Evolutionary conservation across 2,329 filamentous ascomycete genomes (phyloP).

Genomic region (Ceratocystis eucalypticola): DNA sequence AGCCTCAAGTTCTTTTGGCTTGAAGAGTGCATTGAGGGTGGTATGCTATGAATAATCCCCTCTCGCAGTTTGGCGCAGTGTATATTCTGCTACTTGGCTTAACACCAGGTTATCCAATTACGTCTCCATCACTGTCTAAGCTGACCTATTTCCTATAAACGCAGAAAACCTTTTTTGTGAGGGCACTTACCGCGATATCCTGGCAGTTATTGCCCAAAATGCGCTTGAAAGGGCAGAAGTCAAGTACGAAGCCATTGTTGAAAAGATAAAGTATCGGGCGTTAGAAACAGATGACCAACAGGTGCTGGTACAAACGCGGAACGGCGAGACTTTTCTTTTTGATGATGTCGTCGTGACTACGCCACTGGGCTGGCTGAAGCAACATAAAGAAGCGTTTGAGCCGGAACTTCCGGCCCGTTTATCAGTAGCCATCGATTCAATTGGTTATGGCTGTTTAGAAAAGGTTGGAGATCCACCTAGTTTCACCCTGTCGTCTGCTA

Average conservation of each 20-base stretch:
- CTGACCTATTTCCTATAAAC: neutral
- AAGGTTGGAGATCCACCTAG: conserved; percentile 37
- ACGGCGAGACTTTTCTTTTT: conserved; percentile 33
- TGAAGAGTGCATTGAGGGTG: conserved; percentile 63
- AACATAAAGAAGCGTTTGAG: conserved; percentile 43
- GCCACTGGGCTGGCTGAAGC: conserved; percentile 56
- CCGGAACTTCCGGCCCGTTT: conserved; percentile 45
- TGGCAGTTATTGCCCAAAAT: conserved; percentile 45
- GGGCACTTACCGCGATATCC: conserved; percentile 44
- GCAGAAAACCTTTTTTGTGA: conserved; percentile 47
- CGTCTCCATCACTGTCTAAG: neutral
- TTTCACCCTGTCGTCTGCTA: neutral
- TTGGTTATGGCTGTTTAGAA: conserved; percentile 58
- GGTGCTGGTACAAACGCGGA: conserved; percentile 1
- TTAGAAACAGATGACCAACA: neutral
- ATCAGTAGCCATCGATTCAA: conserved; percentile 46
- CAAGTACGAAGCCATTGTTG: conserved; percentile 20
- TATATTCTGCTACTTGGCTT: neutral
- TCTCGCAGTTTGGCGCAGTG: neutral
- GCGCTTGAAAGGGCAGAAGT: conserved; percentile 43
- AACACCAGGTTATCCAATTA: neutral
- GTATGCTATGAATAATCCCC: conserved; percentile 26
- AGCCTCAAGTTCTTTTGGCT: conserved; percentile 67
- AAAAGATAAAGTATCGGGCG: conserved; percentile 8
- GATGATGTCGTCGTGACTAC: conserved; percentile 56